Percentiles rank a stretch among this genome's conserved stretches.
These are phyloP conservation scores for Rhynchosporium graminicola DNA, from an alignment of 2,329 filamentous ascomycete species.

Conservation along the genomic window DNA sequence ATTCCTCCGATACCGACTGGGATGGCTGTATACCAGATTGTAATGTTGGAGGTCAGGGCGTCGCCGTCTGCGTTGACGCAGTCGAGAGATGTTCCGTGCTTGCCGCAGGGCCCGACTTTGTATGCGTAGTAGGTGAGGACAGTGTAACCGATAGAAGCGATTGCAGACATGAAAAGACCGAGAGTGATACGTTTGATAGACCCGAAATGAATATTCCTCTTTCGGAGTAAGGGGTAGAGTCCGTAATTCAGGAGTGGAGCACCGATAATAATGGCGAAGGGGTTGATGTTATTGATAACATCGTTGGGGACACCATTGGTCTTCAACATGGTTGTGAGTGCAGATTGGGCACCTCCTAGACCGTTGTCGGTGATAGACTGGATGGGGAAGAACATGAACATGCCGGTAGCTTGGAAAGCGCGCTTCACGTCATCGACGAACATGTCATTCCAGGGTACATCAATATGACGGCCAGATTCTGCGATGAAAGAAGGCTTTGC, in stretches of 20 bases:
- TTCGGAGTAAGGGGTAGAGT: slow-evolving; percentile 69
- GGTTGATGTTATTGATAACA: slow-evolving; percentile 73
- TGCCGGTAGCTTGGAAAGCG: slow-evolving; percentile 67
- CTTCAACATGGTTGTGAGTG: slow-evolving; percentile 61
- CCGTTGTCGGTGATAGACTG: slow-evolving; percentile 45
- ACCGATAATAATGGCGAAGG: slow-evolving; percentile 72
- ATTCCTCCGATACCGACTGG: slow-evolving; percentile 54
- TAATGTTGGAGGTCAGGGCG: slow-evolving; percentile 31
- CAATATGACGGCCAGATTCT: slow-evolving; percentile 55
- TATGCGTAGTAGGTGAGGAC: slow-evolving; percentile 65
- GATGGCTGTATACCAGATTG: slow-evolving; percentile 54
- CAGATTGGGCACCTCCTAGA: slow-evolving; percentile 50
- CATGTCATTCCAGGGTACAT: slow-evolving; percentile 79
- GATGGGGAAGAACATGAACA: slow-evolving; percentile 59
- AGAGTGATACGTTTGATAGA: slow-evolving; percentile 73
- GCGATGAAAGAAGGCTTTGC: slow-evolving; percentile 66
- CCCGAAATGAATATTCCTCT: slow-evolving; percentile 63
- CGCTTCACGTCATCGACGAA: slow-evolving; percentile 79
- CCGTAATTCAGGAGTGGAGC: slow-evolving; percentile 68
- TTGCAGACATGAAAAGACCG: slow-evolving; percentile 65
- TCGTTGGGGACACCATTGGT: slow-evolving; percentile 76
- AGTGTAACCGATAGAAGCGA: slow-evolving; percentile 58
- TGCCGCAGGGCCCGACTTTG: slow-evolving; percentile 59
- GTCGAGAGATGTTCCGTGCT: slow-evolving; percentile 33
- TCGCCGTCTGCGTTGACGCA: slow-evolving; percentile 30